A percentile compares a stretch with the other conserved stretches of the same genome.
phyloP scores from a whole-genome alignment of 2,329 filamentous ascomycete genomes.

The Fusarium proliferatum region DNA sequence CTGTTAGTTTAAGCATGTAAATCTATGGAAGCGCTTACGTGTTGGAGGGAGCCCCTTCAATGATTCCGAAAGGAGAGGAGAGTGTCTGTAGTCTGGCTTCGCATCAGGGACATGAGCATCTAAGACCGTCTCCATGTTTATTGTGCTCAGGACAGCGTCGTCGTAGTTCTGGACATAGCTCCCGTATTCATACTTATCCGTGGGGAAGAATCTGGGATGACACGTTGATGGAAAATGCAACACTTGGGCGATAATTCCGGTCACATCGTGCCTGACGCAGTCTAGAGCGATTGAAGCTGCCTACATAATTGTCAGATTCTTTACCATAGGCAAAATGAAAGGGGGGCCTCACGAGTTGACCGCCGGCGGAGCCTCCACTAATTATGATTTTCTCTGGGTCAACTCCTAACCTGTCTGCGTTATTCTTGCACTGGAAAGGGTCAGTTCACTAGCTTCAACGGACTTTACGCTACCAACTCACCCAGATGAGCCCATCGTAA shows the following conservation, averaged over 20 bases:
- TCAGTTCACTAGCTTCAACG: not conserved
- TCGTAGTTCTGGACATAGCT: conserved; percentile 39
- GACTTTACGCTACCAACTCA: not conserved
- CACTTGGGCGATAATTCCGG: conserved; percentile 38
- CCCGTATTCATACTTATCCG: conserved; percentile 37
- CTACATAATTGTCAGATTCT: not conserved
- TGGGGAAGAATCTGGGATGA: conserved; percentile 41
- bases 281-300: conserved; percentile 32
- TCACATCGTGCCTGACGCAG: conserved; percentile 16
- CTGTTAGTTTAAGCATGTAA: rapidly evolving
- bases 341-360: conserved; percentile 18
- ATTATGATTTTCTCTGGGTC: conserved; percentile 37
- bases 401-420: conserved; percentile 22
- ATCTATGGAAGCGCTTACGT: not conserved
- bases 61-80: conserved; percentile 35
- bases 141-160: conserved; percentile 7
- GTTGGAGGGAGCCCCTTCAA: conserved; percentile 29
- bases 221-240: conserved; percentile 35
- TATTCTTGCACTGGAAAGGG: conserved; percentile 31
- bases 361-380: conserved; percentile 38
- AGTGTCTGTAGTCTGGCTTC: conserved; percentile 31
- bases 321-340: not conserved
- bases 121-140: conserved; percentile 14
- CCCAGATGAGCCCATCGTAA: conserved; percentile 41
- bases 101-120: conserved; percentile 23